Evolutionary conservation across 345 rosid genomes (phyloP), one percentile per base, ranked within the genome.

Genomic region (Boechera retrofracta): DNA sequence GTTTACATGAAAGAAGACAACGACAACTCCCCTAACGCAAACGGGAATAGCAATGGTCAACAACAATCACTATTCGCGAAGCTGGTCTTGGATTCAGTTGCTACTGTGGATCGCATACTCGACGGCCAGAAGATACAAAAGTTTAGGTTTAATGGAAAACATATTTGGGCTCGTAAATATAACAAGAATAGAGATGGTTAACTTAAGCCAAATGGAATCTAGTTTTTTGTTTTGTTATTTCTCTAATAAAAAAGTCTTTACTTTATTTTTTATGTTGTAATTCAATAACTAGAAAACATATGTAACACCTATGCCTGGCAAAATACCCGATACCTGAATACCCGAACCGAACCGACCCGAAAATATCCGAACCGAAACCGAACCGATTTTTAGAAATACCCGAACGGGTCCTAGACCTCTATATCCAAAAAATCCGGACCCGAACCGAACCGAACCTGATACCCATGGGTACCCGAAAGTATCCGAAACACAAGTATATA

Each of bases 151-250:
- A 64, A 82, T 13, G 77, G 81, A 7, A 79, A 82, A 15, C 85
- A 79, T 10, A 80, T 79, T n/a, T 82, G 85, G 83, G 81, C 74
- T 49, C 83, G 85, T 16, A 79, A 79, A 18, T 82, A 41, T 33
- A 65, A 57, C 9, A 28, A 54, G 10, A 63, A 32, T 6, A 77
- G 32, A 32, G 70, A 62, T 2, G 4, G 10, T 11, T 35, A 32
- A 31, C 18, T 41, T 15, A 4, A 6, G 24, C 18, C 24, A 15
- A 31, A 64, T 52, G n/a, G 3, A 4, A n/a, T 15, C 9, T 5
- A 3, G 2, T 58, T 38, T 38, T 48, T 7, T 6, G 1, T 28
- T 38, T 72, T 15, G 69, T 73, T 52, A n/a, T 35, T 55, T 51
- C 7, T 51, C 1, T 48, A 9, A 5, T 65, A 26, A 16, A 8